phyloP scores from a whole-genome alignment of 345 rosid species.

The Sapria himalayana region DNA sequence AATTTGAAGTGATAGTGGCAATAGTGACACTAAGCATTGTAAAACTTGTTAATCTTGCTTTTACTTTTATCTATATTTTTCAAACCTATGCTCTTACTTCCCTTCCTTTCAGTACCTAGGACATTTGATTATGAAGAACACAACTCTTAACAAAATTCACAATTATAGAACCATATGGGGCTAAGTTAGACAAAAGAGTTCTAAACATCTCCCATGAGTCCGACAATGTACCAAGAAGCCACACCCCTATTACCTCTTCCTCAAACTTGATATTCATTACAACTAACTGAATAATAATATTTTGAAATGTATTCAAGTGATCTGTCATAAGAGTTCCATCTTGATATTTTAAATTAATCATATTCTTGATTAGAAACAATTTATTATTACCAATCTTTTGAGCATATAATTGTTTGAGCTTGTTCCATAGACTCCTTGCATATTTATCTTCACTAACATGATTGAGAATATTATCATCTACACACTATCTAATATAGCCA shows the following conservation, averaged over 20 bases:
- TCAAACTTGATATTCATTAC: constrained; percentile 2
- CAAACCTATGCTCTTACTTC: not conserved
- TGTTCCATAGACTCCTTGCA: not conserved
- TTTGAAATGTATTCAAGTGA: constrained; percentile 2
- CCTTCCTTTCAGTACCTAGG: not conserved
- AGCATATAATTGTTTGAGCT: not conserved
- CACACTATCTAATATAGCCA: not conserved
- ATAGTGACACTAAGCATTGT: not conserved
- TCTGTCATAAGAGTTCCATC: not conserved
- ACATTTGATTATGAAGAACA: not conserved
- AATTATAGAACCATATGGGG: not conserved
- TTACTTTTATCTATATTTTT: not conserved
- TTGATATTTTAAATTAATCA: not conserved
- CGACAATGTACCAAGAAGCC: not conserved
- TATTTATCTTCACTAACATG: not conserved
- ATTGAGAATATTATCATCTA: constrained; percentile 4
- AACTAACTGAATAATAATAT: not conserved
- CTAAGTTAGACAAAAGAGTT: not conserved
- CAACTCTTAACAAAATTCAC: not conserved
- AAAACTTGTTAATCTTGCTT: not conserved
- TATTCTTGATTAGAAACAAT: not conserved
- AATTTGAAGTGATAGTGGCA: not conserved
- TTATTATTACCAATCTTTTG: constrained; percentile 2
- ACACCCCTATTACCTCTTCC: not conserved
- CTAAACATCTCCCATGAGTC: not conserved